These are phyloP conservation scores for Capronia coronata DNA, from an alignment of 2,329 filamentous ascomycete genomes.

Conservation along the genomic window DNA sequence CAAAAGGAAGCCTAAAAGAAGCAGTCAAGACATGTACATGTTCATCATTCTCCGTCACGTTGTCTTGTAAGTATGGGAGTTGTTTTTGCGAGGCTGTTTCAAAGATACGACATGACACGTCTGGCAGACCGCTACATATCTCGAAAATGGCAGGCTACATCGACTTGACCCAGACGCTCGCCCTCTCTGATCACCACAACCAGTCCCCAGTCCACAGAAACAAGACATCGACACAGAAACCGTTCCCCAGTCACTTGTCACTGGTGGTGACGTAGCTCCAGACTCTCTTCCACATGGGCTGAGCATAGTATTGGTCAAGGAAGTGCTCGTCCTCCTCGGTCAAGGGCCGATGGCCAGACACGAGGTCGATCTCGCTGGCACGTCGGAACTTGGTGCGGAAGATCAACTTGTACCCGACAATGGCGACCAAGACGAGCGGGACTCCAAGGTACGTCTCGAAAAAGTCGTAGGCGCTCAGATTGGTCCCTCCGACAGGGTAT, in stretches of 20 bases:
- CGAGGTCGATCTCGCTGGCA: not conserved
- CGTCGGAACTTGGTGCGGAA: not conserved
- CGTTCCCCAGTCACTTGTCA: not conserved
- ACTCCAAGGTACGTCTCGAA: not conserved
- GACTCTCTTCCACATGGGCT: conserved; percentile 1
- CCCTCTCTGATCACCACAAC: too few relatives aligned
- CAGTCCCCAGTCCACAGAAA: too few relatives aligned
- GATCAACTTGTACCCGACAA: conserved; percentile 1
- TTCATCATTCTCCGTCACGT: too few relatives aligned
- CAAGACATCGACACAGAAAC: too few relatives aligned
- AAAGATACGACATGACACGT: too few relatives aligned
- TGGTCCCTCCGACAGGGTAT: not conserved
- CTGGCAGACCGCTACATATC: too few relatives aligned
- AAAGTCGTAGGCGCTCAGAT: not conserved
- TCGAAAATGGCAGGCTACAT: too few relatives aligned
- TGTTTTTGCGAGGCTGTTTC: too few relatives aligned
- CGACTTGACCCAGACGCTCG: too few relatives aligned
- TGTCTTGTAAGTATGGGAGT: too few relatives aligned
- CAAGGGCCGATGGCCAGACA: not conserved
- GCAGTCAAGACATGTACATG: too few relatives aligned
- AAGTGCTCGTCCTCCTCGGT: not conserved
- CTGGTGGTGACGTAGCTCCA: conserved; percentile 4
- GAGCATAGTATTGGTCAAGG: conserved; percentile 6
- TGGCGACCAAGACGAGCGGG: not conserved
- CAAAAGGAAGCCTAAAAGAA: too few relatives aligned